Conservation (phyloP, 2,329 filamentous ascomycete species). For the Trichophyton verrucosum region DNA sequence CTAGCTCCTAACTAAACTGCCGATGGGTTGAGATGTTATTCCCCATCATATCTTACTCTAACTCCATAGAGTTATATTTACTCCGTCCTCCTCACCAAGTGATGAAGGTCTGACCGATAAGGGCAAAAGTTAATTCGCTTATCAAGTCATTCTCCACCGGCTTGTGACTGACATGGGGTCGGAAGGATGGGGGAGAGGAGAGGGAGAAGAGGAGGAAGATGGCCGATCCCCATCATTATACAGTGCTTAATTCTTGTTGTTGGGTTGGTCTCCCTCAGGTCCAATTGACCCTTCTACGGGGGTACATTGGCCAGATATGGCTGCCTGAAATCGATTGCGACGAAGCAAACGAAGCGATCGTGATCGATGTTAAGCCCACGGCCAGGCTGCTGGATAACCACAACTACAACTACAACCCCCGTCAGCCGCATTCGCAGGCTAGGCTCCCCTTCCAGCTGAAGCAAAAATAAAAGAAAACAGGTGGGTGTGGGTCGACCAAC, state of each 20-base stretch:
- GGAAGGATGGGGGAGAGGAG: not conserved
- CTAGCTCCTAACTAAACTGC: too few species aligned
- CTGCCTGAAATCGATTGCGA: not conserved
- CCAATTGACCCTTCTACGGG: too few species aligned
- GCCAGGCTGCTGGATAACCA: not conserved
- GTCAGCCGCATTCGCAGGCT: not conserved
- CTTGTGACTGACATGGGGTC: not conserved
- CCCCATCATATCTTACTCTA: not conserved
- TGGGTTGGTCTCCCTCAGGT: too few species aligned
- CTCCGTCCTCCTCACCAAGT: not conserved
- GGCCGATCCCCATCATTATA: not conserved
- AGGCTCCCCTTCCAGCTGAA: not conserved
- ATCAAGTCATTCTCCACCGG: not conserved
- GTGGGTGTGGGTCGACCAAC: not conserved
- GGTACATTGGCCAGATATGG: not conserved
- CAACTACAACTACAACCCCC: not conserved
- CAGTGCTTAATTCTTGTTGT: not conserved
- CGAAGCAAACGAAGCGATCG: not conserved
- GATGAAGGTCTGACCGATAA: not conserved
- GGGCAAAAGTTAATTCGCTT: constrained; percentile 1
- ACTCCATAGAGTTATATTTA: too few species aligned
- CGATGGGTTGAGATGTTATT: not conserved
- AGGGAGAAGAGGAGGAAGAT: not conserved
- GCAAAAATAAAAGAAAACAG: not conserved
- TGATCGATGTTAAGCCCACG: not conserved